Evolutionary conservation across 371 early-diverging fungal species (phyloP).

Genomic region (Mucor indicus): DNA sequence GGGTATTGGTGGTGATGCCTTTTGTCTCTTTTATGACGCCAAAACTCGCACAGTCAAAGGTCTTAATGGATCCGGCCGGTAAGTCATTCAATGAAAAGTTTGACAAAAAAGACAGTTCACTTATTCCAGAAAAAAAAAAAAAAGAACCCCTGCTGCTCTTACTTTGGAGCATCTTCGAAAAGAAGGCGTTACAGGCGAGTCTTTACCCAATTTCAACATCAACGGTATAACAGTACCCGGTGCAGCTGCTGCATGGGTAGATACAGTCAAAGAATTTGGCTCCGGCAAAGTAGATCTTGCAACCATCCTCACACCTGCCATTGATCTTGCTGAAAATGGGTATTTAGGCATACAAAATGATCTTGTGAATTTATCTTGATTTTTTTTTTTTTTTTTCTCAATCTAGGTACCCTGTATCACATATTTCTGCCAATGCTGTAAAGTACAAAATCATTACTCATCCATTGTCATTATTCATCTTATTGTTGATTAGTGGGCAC

Average conservation of each 20-base stretch:
- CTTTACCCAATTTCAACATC: constrained; percentile 47
- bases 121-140: too few species aligned
- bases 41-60: constrained; percentile 56
- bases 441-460: not conserved
- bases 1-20: constrained; percentile 93
- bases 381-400: not conserved
- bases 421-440: constrained; percentile 27
- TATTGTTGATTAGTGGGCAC: not conserved
- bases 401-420: constrained; percentile 41
- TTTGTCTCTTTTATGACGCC: constrained; percentile 78
- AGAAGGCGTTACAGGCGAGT: constrained; percentile 24
- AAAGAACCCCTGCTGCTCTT: constrained; percentile 59
- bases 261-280: constrained; percentile 72
- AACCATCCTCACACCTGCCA: constrained; percentile 70
- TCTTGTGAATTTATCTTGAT: not conserved
- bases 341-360: constrained; percentile 29
- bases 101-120: not conserved
- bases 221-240: constrained; percentile 82
- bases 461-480: not conserved
- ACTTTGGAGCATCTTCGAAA: constrained; percentile 45
- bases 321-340: constrained; percentile 71
- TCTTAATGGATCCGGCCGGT: constrained; percentile 77
- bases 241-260: constrained; percentile 79
- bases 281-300: constrained; percentile 57
- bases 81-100: not conserved